Evolutionary conservation across 345 rosid species (phyloP), one percentile per base, ranked within the genome.

Genomic region (Corymbia maculata): DNA sequence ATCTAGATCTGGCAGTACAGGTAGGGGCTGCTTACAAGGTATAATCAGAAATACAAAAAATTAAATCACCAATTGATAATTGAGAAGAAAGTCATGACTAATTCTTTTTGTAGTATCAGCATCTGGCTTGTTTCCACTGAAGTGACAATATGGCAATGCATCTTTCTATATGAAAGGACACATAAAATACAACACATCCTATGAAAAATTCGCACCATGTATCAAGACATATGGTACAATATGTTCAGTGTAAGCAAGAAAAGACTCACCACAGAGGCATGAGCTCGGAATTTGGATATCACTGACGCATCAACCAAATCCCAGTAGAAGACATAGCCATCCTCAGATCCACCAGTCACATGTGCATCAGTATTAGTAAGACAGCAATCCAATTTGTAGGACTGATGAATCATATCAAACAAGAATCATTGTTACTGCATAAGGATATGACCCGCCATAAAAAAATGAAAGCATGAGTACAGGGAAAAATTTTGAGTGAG

Each of bases 301-400:
- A 97, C 94, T 28, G 97, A 92, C 30, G 98, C 99, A 91, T 98
- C 98, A 2, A 97, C 99, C 89, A 98, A 92, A 93, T 98, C 99
- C 99, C 99, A 98, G 92, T 97, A 97, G 94, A 90, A 97, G 91
- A 97, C 93, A 51, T 93, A 91, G 85, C 99, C 99, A 91, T 98
- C 98, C 92, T 96, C 99, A 88, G 99, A 98, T 84, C 99, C 99
- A 89, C 99, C 95, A 79, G 95, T 91, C 84, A 98, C 95, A 89
- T 98, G 93, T 44, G 97, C 99, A 87, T 98, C 99, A 59, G 91
- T 92, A 88, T 98, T 96, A 86, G 97, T 93, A 68, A 98, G 98
- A 91, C 98, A 98, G 92, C 98, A 96, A 93, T 98, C 98, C 89
- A 95, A 92, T 94, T 98, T 98, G 93, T 88, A 98, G 55, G 98